phyloP scores from a whole-genome alignment of 495 filamentous ascomycete species.

The Penicillium fimorum region DNA sequence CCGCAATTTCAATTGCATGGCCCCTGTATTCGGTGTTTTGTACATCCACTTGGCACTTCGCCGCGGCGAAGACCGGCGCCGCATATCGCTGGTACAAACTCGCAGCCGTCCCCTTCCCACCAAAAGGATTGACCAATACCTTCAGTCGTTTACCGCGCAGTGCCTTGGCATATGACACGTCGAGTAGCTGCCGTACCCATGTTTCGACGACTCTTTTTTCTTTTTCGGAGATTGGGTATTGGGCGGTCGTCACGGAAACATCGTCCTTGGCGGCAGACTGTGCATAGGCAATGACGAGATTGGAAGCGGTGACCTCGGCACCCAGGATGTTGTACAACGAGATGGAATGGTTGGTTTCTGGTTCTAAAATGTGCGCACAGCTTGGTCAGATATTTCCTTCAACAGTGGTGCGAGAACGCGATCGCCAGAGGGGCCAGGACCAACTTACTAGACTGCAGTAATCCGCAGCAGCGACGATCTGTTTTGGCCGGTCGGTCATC shows the following conservation, averaged over 20 bases:
- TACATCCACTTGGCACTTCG: slow-evolving; percentile 72
- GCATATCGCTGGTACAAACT: slow-evolving; percentile 73
- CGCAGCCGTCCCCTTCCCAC: slow-evolving; percentile 75
- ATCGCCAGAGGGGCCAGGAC: slow-evolving; percentile 13
- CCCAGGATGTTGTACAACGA: slow-evolving; percentile 84
- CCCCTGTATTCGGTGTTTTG: slow-evolving; percentile 69
- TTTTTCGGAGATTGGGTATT: slow-evolving; percentile 58
- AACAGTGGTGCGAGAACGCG: slow-evolving; percentile 11
- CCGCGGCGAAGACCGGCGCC: slow-evolving; percentile 80
- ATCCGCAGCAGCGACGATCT: slow-evolving; percentile 39
- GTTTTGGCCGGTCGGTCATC: slow-evolving; percentile 37
- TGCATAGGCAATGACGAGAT: slow-evolving; percentile 77
- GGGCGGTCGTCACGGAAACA: slow-evolving; percentile 56
- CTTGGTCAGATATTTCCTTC: slow-evolving; percentile 18
- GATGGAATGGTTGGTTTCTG: slow-evolving; percentile 52
- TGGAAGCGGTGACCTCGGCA: slow-evolving; percentile 60
- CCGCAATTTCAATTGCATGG: slow-evolving; percentile 76
- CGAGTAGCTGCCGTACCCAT: slow-evolving; percentile 65
- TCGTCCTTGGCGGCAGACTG: slow-evolving; percentile 52
- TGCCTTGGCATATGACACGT: slow-evolving; percentile 69
- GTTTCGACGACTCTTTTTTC: slow-evolving; percentile 47
- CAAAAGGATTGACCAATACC: slow-evolving; percentile 87
- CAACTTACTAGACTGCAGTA: slow-evolving; percentile 37
- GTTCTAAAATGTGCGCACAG: slow-evolving; percentile 9
- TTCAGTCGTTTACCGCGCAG: slow-evolving; percentile 73